These are phyloP conservation scores for Leccinum angustisporum DNA, from an alignment of 1,284 basidiomycete genomes.

Conservation along the genomic window DNA sequence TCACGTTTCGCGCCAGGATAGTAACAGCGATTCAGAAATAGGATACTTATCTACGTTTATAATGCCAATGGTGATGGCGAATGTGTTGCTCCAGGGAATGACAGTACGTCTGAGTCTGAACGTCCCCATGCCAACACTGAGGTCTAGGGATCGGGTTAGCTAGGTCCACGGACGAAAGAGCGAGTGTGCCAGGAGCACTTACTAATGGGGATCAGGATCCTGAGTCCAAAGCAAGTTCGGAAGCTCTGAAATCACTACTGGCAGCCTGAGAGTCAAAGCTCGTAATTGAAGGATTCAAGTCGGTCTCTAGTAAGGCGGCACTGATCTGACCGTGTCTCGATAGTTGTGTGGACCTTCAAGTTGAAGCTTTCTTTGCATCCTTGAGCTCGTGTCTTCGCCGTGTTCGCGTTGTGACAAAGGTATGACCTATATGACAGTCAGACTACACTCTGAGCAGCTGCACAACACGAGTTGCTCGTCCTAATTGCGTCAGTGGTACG, in stretches of 20 bases:
- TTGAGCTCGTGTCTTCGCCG: neutral
- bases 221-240: neutral
- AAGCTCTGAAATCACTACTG: neutral
- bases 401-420: neutral
- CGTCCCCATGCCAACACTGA: neutral
- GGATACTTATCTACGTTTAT: neutral
- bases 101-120: neutral
- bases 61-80: neutral
- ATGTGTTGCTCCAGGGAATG: neutral
- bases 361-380: no score
- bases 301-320: no score
- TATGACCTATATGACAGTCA: neutral
- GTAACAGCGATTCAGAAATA: neutral
- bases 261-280: neutral
- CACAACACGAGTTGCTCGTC: neutral
- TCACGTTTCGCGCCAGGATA: neutral
- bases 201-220: neutral
- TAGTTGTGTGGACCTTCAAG: no score
- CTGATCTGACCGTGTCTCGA: no score
- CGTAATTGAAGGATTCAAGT: neutral
- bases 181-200: neutral
- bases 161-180: neutral
- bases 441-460: neutral
- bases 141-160: neutral
- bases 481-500: neutral